Percentiles rank a stretch among this genome's conserved stretches.
phyloP scores from a whole-genome alignment of 2,329 filamentous ascomycete genomes.

The Thermothelomyces thermophilus region DNA sequence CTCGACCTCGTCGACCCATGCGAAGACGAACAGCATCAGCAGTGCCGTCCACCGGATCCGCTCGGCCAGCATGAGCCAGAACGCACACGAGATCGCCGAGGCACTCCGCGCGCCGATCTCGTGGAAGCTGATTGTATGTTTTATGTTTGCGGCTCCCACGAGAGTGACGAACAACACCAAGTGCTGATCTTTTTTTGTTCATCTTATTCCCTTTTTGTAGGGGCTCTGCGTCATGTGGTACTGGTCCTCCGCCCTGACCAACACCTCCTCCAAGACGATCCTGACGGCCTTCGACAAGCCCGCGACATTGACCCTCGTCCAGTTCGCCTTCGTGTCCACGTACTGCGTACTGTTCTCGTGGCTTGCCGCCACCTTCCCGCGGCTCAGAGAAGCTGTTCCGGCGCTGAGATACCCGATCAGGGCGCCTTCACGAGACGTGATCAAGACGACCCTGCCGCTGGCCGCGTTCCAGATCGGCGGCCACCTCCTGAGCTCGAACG shows the following conservation, averaged over 20 bases:
- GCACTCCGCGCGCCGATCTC: conserved; percentile 87
- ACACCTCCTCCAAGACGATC: conserved; percentile 96
- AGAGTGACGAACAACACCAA: background rate
- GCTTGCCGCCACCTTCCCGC: conserved; percentile 65
- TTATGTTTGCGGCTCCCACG: background rate
- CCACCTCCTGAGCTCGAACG: conserved; percentile 88
- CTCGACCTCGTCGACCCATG: conserved; percentile 45
- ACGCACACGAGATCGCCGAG: conserved; percentile 88
- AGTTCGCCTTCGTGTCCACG: conserved; percentile 86
- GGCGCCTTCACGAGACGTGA: conserved; percentile 70
- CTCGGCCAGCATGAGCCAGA: conserved; percentile 79
- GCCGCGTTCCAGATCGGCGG: conserved; percentile 90
- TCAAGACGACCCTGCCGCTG: conserved; percentile 81
- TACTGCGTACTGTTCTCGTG: conserved; percentile 79
- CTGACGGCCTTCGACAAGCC: conserved; percentile 86
- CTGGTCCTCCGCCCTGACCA: conserved; percentile 88
- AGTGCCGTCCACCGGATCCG: conserved; percentile 83
- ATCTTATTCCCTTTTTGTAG: conserved; percentile 42
- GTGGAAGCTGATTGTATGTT: conserved; percentile 71
- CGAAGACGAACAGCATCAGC: conserved; percentile 76
- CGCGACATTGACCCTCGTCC: conserved; percentile 82
- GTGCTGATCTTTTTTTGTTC: conserved; percentile 20
- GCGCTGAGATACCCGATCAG: conserved; percentile 80
- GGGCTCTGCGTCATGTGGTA: conserved; percentile 87
- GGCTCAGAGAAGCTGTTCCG: conserved; percentile 63